Conservation (phyloP, 192 early-diverging fungal genomes). For the Linnemannia elongata region DNA sequence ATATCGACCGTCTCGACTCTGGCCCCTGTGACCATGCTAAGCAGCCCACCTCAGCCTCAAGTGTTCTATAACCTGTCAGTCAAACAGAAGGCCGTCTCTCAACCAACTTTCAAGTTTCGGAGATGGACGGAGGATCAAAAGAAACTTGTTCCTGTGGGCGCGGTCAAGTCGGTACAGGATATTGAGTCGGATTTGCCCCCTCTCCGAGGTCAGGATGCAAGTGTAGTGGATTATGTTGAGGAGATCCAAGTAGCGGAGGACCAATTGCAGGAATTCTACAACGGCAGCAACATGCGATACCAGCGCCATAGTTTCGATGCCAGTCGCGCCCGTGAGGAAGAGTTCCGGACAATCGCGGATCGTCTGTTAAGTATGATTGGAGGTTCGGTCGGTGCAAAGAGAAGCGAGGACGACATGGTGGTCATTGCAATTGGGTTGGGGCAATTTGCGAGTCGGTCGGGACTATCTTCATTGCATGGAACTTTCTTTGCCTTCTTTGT, state of each 20-base stretch:
- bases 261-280: neutral
- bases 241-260: neutral
- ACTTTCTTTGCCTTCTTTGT: neutral
- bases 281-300: slow-evolving; percentile 9
- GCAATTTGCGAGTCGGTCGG: neutral
- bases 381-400: slow-evolving; percentile 3
- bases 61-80: neutral
- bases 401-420: neutral
- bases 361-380: slow-evolving; percentile 3
- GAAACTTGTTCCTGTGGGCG: neutral
- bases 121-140: neutral
- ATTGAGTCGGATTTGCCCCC: slow-evolving; percentile 6
- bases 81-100: slow-evolving; percentile 16
- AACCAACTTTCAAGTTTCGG: slow-evolving; percentile 4
- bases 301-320: slow-evolving; percentile 1
- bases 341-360: slow-evolving; percentile 11
- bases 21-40: no score
- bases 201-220: slow-evolving; percentile 6
- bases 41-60: neutral
- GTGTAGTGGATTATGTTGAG: neutral
- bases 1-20: no score
- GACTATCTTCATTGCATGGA: neutral
- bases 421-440: neutral
- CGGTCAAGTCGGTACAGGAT: neutral
- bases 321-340: neutral